Evolutionary conservation across 768 basidiomycete genomes (phyloP).

Genomic region (Mycena floridula): DNA sequence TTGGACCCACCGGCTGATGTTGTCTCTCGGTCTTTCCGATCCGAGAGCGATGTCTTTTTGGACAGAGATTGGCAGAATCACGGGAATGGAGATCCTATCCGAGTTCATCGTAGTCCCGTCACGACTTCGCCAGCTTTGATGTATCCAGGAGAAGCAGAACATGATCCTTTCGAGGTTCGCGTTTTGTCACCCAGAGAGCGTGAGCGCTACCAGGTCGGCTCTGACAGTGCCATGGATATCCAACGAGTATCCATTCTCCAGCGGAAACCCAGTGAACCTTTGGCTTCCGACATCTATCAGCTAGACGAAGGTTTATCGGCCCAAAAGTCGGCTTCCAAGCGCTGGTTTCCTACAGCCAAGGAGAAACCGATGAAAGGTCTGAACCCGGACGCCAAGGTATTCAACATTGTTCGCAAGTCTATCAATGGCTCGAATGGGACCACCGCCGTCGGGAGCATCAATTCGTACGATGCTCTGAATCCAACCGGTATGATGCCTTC

Average conservation of each 20-base stretch:
- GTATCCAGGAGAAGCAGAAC: constrained; percentile 23
- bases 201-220: constrained; percentile 13
- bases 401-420: constrained; percentile 48
- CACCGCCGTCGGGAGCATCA: constrained; percentile 7
- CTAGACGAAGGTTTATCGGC: constrained; percentile 8
- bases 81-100: background rate
- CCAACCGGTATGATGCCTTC: constrained; percentile 46
- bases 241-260: constrained; percentile 23
- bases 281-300: constrained; percentile 10
- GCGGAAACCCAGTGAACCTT: constrained; percentile 30
- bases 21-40: constrained; percentile 41
- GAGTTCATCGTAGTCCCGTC: background rate
- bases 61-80: constrained; percentile 46
- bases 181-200: constrained; percentile 22
- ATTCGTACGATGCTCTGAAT: constrained; percentile 50
- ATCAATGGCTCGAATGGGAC: constrained; percentile 12
- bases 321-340: constrained; percentile 18
- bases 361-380: constrained; percentile 59
- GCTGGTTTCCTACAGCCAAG: constrained; percentile 41
- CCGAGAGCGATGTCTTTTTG: constrained; percentile 45
- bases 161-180: constrained; percentile 44
- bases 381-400: constrained; percentile 85
- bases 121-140: background rate
- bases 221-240: constrained; percentile 20
- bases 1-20: constrained; percentile 34